Evolutionary conservation across 1,284 basidiomycete genomes (phyloP), one percentile per base, ranked within the genome.

Genomic region (Pyrrhoderma noxium): DNA sequence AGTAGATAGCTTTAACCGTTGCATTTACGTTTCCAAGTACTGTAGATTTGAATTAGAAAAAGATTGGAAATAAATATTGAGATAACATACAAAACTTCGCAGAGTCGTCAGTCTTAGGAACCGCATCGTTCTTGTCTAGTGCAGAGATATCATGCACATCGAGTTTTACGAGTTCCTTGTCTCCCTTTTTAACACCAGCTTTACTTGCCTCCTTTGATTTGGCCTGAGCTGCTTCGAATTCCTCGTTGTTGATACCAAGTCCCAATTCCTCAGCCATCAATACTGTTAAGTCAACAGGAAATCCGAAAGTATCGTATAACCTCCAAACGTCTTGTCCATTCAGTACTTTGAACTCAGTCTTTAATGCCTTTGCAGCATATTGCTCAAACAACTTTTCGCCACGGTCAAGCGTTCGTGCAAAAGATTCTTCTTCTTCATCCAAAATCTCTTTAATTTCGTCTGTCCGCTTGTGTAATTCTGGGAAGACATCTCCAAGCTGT

Each of bases 291-390:
- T 99, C 95, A 48, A 93, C 93, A 0, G 95, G 96, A 75, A 99
- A 99, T 39, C 95, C 95, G 65, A 91, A 99, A 0, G 96, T 99
- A 67, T 99, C 96, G 67, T 99, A 99, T 49, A 99, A 71, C 27
- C 91, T 80, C 95, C 95, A 99, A 23, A 97, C 91, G 63, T 99
- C 95, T 61, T 85, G 85, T 14, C 95, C 95, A 57, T 76, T 83
- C 41, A 99, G 80, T 58, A 82, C 77, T 50, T 75, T 87, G 8
- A 71, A 62, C 11, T 82, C 83, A 42, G 77, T 73, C 44, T 85
- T 77, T 57, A 76, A 75, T 8, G 93, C 84, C 47, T 79, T 77
- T 22, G 73, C 67, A 22, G 90, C 89, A 67, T 93, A 98, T 62
- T 90, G 84, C 59, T 95, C 93, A 67, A 99, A 99, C 5, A 99